These are phyloP conservation scores for Citrullus colocynthis DNA, from an alignment of 306 rosid genomes.

Conservation along the genomic window DNA sequence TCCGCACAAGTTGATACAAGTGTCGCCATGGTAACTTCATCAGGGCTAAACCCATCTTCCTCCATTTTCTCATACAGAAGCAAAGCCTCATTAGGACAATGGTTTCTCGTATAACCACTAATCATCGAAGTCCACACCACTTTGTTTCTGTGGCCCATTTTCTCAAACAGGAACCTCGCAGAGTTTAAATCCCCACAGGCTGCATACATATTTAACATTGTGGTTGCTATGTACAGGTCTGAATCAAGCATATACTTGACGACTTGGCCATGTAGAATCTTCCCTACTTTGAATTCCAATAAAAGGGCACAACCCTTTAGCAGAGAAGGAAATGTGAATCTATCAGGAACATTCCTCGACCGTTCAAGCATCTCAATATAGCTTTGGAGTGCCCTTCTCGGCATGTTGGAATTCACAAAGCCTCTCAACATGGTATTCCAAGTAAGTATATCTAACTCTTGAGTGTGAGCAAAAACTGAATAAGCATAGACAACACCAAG, in stretches of 20 bases:
- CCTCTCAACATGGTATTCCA: slow-evolving; percentile 15
- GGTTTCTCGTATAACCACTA: slow-evolving; percentile 8
- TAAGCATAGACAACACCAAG: slow-evolving; percentile 1
- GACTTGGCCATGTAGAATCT: slow-evolving; percentile 7
- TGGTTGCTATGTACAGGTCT: slow-evolving; percentile 10
- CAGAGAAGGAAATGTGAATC: slow-evolving; percentile 15
- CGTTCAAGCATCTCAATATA: slow-evolving; percentile 13
- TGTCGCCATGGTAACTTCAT: slow-evolving; percentile 3
- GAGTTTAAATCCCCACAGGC: slow-evolving; percentile 11
- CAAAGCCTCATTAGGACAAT: slow-evolving; percentile 8
- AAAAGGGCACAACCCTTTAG: slow-evolving; percentile 8
- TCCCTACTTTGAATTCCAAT: slow-evolving; percentile 5
- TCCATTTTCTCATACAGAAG: slow-evolving; percentile 6
- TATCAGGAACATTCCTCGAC: slow-evolving; percentile 10
- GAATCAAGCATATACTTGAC: slow-evolving; percentile 10
- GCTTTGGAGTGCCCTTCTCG: slow-evolving; percentile 4
- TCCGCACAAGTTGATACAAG: slow-evolving; percentile 13
- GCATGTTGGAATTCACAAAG: slow-evolving; percentile 11
- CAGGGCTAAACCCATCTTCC: slow-evolving; percentile 11
- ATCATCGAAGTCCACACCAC: slow-evolving; percentile 16
- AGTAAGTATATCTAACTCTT: not conserved
- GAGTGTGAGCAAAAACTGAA: slow-evolving; percentile 1
- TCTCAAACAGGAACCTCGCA: slow-evolving; percentile 8
- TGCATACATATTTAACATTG: slow-evolving; percentile 9
- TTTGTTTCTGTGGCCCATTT: slow-evolving; percentile 6